Evolutionary conservation across 2,329 filamentous ascomycete genomes (phyloP), one percentile per base, ranked within the genome.

Genomic region (Cordyceps tenuipes): DNA sequence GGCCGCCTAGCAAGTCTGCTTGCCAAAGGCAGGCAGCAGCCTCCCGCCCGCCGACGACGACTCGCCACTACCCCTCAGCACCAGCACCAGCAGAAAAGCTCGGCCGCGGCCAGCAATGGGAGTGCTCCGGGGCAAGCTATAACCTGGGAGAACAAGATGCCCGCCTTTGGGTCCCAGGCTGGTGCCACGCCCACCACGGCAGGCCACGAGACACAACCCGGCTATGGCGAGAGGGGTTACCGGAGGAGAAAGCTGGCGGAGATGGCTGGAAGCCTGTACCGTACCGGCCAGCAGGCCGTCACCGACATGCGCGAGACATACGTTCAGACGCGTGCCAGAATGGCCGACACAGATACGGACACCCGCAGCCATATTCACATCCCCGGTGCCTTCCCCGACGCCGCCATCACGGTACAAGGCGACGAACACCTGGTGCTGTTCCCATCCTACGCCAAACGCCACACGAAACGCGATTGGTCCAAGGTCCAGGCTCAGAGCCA

Each of bases 361-460:
- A 66, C 62, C 15, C 65, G 71, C 36, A 68, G 70, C 9, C 70
- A 69, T 44, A 69, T 69, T 53, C 71, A 75, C 49, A 88, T 90
- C 34, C 87, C 90, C 0, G 89, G 88, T 0, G 84, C 87, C 1
- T 97, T 96, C 68, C 90, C 91, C 0, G 88, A 96, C 66, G 88
- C 90, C 19, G 84, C 88, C n/a, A 89, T 96, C 62, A 83, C 88
- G 17, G 82, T 85, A 12, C 86, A 85, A 63, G 92, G 90, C 13
- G 84, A 91, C 62, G 91, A 97, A 71, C 90, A 97, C 75, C 90
- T 99, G 86, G 84, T 99, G 10, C 72, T 99, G 26, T 99, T 99
- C 66, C 94, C 94, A 0, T 97, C 91, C 57, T 99, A 99, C 71
- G 91, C 90, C 9, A 86, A 92, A 69, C 81, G 80, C 62, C 88